Percentiles rank a stretch among this genome's conserved stretches.
Evolutionary conservation across 2,329 filamentous ascomycete genomes (phyloP).

Genomic region (Curvularia spicifera): DNA sequence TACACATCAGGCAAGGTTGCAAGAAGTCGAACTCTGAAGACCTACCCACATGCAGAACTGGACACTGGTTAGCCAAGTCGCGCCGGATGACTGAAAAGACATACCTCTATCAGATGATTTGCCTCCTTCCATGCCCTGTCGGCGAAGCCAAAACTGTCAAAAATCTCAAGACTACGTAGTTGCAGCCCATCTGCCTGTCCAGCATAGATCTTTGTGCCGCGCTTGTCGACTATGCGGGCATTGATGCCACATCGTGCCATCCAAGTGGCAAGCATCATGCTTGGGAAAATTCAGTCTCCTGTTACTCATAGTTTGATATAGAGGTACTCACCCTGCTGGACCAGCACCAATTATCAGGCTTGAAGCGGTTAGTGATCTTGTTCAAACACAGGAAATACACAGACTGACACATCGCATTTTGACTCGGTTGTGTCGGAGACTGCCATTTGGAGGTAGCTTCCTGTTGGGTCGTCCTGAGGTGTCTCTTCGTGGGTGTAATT

Average conservation of each 20-base stretch:
- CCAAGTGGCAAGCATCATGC: conserved; percentile 52
- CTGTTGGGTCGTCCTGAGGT: neutral
- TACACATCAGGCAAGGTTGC: neutral
- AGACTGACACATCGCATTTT: conserved; percentile 47
- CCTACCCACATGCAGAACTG: conserved; percentile 51
- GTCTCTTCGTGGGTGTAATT: neutral
- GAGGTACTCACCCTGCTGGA: conserved; percentile 31
- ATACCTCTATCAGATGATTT: conserved; percentile 72
- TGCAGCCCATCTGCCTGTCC: conserved; percentile 54
- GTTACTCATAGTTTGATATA: neutral
- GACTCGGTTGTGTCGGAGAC: conserved; percentile 32
- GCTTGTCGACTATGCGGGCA: conserved; percentile 52
- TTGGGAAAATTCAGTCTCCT: neutral
- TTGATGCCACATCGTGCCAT: conserved; percentile 51
- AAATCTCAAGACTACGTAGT: conserved; percentile 53
- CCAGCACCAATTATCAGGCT: conserved; percentile 51
- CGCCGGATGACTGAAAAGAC: conserved; percentile 13
- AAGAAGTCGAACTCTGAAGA: neutral
- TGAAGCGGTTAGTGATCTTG: conserved; percentile 4
- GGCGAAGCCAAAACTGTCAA: conserved; percentile 70
- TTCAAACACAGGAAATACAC: neutral
- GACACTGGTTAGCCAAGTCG: conserved; percentile 7
- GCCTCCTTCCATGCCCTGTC: conserved; percentile 69
- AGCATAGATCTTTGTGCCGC: conserved; percentile 50
- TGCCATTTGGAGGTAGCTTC: conserved; percentile 33